Conservation (phyloP, 83 land plant species). For the Diphasiastrum complanatum region DNA sequence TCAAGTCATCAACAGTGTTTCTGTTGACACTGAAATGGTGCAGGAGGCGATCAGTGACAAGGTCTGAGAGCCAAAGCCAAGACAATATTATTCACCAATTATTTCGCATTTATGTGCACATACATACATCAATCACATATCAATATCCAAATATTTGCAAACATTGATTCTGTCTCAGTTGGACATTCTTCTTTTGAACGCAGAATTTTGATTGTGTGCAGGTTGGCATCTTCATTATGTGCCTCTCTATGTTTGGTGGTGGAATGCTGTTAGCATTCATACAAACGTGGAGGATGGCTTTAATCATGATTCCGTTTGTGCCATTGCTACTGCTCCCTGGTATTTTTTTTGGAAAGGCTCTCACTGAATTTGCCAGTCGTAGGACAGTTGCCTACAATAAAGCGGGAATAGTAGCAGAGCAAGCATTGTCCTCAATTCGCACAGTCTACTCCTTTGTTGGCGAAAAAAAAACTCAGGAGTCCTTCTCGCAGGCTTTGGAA, state of each 20-base stretch:
- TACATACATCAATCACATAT: too few relatives aligned
- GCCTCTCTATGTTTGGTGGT: background rate
- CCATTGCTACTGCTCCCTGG: constrained; percentile 71
- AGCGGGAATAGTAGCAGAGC: constrained; percentile 56
- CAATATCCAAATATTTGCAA: too few relatives aligned
- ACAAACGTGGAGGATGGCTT: constrained; percentile 50
- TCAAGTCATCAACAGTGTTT: constrained; percentile 17
- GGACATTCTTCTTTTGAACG: too few relatives aligned
- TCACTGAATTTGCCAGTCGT: constrained; percentile 38
- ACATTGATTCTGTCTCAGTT: too few relatives aligned
- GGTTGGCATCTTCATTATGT: background rate
- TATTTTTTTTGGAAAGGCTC: constrained; percentile 54
- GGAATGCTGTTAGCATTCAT: background rate
- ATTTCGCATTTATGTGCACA: too few relatives aligned
- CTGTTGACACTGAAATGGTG: constrained; percentile 18
- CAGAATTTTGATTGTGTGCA: too few relatives aligned
- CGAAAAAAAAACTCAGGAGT: constrained; percentile 42
- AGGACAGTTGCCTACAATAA: constrained; percentile 40
- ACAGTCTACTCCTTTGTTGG: constrained; percentile 73
- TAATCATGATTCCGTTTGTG: constrained; percentile 50
- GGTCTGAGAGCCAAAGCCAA: too few relatives aligned
- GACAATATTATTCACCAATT: too few relatives aligned
- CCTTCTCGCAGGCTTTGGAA: constrained; percentile 43
- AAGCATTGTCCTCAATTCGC: constrained; percentile 61
- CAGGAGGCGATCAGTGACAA: constrained; percentile 30